A percentile compares a stretch with the other conserved stretches of the same genome.
phyloP scores from a whole-genome alignment of 2,329 filamentous ascomycete species.

The Ophiostoma triangulosporum region DNA sequence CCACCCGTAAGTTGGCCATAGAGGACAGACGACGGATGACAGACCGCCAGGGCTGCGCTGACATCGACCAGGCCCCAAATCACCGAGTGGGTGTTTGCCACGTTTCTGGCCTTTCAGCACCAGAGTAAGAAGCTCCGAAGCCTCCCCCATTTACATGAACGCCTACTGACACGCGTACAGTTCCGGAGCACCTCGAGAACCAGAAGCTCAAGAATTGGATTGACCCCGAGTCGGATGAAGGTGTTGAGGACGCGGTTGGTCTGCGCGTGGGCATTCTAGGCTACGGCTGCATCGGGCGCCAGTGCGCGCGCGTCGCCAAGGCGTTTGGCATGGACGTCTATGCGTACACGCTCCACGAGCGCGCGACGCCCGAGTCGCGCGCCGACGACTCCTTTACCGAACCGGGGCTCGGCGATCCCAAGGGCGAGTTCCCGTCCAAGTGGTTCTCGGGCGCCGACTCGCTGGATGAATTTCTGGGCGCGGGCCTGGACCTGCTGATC shows the following conservation, averaged over 20 bases:
- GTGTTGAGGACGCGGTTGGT: slow-evolving; percentile 1
- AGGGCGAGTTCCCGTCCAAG: slow-evolving; percentile 24
- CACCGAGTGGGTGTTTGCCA: slow-evolving; percentile 41
- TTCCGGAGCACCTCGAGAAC: slow-evolving; percentile 30
- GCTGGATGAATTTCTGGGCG: slow-evolving; percentile 26
- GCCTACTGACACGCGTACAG: slow-evolving; percentile 16
- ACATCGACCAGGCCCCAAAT: slow-evolving; percentile 34
- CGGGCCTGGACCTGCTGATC: slow-evolving; percentile 29
- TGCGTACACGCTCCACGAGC: slow-evolving; percentile 47
- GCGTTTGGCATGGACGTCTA: slow-evolving; percentile 53
- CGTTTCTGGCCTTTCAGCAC: slow-evolving; percentile 36
- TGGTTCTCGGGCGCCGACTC: slow-evolving; percentile 28
- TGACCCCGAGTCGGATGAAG: background rate
- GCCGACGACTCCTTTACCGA: slow-evolving; percentile 48
- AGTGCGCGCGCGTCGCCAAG: slow-evolving; percentile 33
- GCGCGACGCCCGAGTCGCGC: slow-evolving; percentile 40
- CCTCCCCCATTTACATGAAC: background rate
- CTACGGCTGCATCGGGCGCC: slow-evolving; percentile 30
- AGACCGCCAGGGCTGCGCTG: background rate
- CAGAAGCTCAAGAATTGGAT: slow-evolving; percentile 32
- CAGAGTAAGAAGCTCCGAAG: slow-evolving; percentile 22
- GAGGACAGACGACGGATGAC: too few species aligned
- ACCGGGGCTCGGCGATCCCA: slow-evolving; percentile 40
- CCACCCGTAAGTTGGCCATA: slow-evolving; percentile 24
- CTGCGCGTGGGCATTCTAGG: slow-evolving; percentile 23